A percentile compares a stretch with the other conserved stretches of the same genome.
These are phyloP conservation scores for Monoraphidium neglectum DNA, from an alignment of 139 green algal genomes.

Conservation along the genomic window DNA sequence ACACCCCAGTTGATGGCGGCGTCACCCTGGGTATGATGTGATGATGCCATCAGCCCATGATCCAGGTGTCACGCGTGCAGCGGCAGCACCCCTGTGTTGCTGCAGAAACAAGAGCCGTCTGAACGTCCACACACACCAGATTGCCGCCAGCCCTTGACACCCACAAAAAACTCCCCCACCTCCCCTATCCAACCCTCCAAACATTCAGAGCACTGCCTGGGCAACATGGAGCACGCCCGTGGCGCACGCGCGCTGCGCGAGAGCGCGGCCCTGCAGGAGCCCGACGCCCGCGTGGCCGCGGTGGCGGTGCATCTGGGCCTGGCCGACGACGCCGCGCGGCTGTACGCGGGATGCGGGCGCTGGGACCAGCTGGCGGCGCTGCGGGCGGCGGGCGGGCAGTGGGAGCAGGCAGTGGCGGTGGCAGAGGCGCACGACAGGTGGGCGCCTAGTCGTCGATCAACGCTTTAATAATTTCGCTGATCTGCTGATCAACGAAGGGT, in stretches of 20 bases:
- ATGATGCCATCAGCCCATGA: too few relatives aligned
- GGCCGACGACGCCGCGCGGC: conserved; percentile 60
- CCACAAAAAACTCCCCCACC: too few relatives aligned
- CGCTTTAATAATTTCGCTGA: too few relatives aligned
- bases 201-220: conserved; percentile 71
- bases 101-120: too few relatives aligned
- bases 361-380: conserved; percentile 75
- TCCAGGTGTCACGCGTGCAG: too few relatives aligned
- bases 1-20: too few relatives aligned
- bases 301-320: conserved; percentile 79
- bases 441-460: background rate
- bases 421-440: conserved; percentile 66
- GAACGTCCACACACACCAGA: too few relatives aligned
- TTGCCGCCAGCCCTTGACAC: too few relatives aligned
- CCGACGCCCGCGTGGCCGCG: conserved; percentile 66
- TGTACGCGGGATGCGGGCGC: conserved; percentile 42
- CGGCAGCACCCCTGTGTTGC: too few relatives aligned
- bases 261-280: conserved; percentile 50
- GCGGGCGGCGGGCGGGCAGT: conserved; percentile 65
- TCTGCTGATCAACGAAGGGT: too few relatives aligned
- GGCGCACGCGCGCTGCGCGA: conserved; percentile 63
- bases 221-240: conserved; percentile 71
- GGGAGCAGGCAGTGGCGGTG: conserved; percentile 72
- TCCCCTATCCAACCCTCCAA: too few relatives aligned
- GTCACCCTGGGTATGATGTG: too few relatives aligned